Conservation (phyloP, 2,329 filamentous ascomycete species). For the Botrytis hyacinthi region DNA sequence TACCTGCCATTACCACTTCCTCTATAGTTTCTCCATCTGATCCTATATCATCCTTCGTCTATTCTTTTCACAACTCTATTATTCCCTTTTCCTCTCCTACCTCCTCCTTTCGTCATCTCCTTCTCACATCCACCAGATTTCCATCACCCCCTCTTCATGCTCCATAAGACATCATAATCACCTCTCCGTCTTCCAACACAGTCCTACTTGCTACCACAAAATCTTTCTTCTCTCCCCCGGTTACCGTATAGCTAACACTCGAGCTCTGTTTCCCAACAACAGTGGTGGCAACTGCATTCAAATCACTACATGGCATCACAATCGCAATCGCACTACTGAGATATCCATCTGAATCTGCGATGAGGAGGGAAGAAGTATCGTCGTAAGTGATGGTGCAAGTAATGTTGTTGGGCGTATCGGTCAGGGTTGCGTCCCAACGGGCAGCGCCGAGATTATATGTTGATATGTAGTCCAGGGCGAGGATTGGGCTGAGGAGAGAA, state of each 20-base stretch:
- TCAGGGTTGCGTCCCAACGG: conserved; percentile 14
- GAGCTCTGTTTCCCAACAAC: not conserved
- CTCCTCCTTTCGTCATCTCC: not conserved
- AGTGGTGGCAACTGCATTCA: not conserved
- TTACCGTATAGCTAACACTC: not conserved
- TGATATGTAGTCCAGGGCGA: conserved; percentile 13
- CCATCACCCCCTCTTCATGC: not conserved
- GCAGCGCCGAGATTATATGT: not conserved
- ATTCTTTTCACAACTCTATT: not conserved
- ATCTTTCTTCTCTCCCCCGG: not conserved
- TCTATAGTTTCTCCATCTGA: not conserved
- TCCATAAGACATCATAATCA: not conserved
- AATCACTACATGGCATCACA: not conserved
- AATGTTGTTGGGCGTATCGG: not conserved
- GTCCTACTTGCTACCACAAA: not conserved
- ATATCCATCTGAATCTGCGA: not conserved
- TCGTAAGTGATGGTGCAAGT: not conserved
- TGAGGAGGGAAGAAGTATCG: not conserved
- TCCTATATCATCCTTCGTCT: accelerated
- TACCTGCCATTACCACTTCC: not conserved
- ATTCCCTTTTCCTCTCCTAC: not conserved
- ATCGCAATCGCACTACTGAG: not conserved
- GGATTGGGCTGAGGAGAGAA: not conserved
- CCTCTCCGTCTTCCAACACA: conserved; percentile 5
- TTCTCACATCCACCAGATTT: too few relatives aligned